A percentile compares a stretch with the other conserved stretches of the same genome.
Conservation (phyloP, 1,284 basidiomycete genomes). For the Cryptococcus sp. region DNA sequence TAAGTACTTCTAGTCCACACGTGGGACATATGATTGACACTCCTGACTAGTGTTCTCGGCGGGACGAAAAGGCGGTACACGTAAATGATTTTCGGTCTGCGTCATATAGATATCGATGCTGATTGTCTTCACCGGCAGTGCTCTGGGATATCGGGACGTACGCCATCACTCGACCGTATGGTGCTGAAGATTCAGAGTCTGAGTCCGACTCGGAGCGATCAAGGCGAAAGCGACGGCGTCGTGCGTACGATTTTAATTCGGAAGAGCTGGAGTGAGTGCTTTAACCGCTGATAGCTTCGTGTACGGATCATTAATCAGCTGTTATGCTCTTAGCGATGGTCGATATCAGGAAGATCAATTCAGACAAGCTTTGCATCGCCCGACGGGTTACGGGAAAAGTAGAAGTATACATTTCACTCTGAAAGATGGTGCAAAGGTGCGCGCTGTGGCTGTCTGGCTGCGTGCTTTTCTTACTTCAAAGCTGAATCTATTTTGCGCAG, state of each 20-base stretch:
- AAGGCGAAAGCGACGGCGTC: slow-evolving; percentile 13
- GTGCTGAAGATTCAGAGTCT: slow-evolving; percentile 23
- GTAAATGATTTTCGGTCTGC: slow-evolving; percentile 14
- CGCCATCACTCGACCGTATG: slow-evolving; percentile 22
- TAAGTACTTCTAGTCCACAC: slow-evolving; percentile 6
- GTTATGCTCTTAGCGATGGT: slow-evolving; percentile 17
- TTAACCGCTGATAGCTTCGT: not conserved
- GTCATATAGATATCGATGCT: not conserved
- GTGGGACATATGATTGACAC: not conserved
- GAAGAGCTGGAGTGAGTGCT: not conserved
- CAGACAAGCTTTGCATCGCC: slow-evolving; percentile 18
- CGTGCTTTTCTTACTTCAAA: not conserved
- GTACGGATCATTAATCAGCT: not conserved
- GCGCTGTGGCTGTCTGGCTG: not conserved
- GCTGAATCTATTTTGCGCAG: slow-evolving; percentile 10
- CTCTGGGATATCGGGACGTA: slow-evolving; percentile 47
- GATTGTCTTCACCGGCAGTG: slow-evolving; percentile 17
- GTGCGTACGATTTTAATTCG: too few species aligned
- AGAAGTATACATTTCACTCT: slow-evolving; percentile 38
- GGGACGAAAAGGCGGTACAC: slow-evolving; percentile 35
- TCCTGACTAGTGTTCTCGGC: slow-evolving; percentile 18
- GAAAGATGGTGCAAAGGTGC: slow-evolving; percentile 32
- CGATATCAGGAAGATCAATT: slow-evolving; percentile 35
- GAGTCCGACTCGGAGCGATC: slow-evolving; percentile 19
- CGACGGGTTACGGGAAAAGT: slow-evolving; percentile 17